Evolutionary conservation across 345 rosid genomes (phyloP), one percentile per base, ranked within the genome.

Genomic region (Arabis alpina): DNA sequence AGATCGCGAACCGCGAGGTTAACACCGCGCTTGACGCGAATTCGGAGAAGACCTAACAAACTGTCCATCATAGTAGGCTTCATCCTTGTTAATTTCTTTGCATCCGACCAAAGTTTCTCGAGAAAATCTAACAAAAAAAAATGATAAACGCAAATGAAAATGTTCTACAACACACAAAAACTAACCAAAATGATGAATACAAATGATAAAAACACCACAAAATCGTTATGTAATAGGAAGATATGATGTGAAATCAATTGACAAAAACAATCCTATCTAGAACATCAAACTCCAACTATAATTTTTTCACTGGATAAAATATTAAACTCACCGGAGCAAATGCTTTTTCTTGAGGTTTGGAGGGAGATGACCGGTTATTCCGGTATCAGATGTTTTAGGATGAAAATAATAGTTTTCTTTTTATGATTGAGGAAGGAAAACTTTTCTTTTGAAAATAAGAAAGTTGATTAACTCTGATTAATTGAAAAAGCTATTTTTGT

Each of bases 1-100:
- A 87, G 88, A 71, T 93, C 97, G 1, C 97, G 98, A 61, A 93
- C 86, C 12, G 97, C 98, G 40, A 93, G 97, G 68, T 88, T 88
- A 23, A 87, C 76, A 8, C 98, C 98, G 0, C 94, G 90, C 59
- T 81, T 86, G 65, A 91, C 68, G 7, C 83, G 82, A 72, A 93
- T 82, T 41, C 96, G 77, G 13, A 91, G 86, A 25, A 93, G 82
- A 8, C 97, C 97, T 70, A 93, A 6, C 24, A 93, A 79, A 64
- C 25, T 76, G 0, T 88, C 86, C 93, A 92, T 86, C 51, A 79
- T 53, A 24, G 86, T 72, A 30, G 51, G 42, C 6, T 39, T 75
- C 64, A 63, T 53, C 47, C 8, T 36, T 10, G 8, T 8, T 0
- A 36, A 36, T 52, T 40, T 43, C 3, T 58, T 30, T 32, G 10